Percentiles rank a stretch among this genome's conserved stretches.
phyloP scores from a whole-genome alignment of 164 flowering plant genomes.

The Macadamia tetraphylla region DNA sequence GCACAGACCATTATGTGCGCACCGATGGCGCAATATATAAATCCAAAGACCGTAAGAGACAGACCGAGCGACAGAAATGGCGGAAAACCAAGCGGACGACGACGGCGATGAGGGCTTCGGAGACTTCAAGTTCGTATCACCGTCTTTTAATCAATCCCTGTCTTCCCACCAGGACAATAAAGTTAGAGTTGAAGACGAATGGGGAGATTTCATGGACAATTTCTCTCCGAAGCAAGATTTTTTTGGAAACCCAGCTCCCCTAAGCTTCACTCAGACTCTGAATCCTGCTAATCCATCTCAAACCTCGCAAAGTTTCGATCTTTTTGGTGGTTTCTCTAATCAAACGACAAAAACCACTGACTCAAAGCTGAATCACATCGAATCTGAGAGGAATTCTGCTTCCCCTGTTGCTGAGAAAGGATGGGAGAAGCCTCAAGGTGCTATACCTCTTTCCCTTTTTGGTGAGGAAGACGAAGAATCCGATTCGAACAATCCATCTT shows the following conservation, averaged over 20 bases:
- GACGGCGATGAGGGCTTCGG: slow-evolving; percentile 72
- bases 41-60: background rate
- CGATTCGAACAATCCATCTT: slow-evolving; percentile 5
- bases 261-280: slow-evolving; percentile 6
- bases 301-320: slow-evolving; percentile 13
- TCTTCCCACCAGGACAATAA: slow-evolving; percentile 4
- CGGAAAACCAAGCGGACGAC: slow-evolving; percentile 33
- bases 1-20: no score
- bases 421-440: slow-evolving; percentile 53
- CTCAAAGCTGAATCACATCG: slow-evolving; percentile 4
- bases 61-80: slow-evolving; percentile 22
- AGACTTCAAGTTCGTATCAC: slow-evolving; percentile 55
- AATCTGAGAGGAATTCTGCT: slow-evolving; percentile 7
- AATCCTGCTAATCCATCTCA: slow-evolving; percentile 2
- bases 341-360: background rate
- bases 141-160: slow-evolving; percentile 1
- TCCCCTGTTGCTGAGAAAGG: slow-evolving; percentile 6
- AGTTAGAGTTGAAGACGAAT: slow-evolving; percentile 36
- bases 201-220: slow-evolving; percentile 64
- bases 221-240: slow-evolving; percentile 12
- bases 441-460: slow-evolving; percentile 70
- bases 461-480: slow-evolving; percentile 45
- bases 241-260: slow-evolving; percentile 5
- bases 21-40: no score
- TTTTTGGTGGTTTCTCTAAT: slow-evolving; percentile 14